Conservation (phyloP, 352 stramenopile genomes). For the Phytophthora syringae region DNA sequence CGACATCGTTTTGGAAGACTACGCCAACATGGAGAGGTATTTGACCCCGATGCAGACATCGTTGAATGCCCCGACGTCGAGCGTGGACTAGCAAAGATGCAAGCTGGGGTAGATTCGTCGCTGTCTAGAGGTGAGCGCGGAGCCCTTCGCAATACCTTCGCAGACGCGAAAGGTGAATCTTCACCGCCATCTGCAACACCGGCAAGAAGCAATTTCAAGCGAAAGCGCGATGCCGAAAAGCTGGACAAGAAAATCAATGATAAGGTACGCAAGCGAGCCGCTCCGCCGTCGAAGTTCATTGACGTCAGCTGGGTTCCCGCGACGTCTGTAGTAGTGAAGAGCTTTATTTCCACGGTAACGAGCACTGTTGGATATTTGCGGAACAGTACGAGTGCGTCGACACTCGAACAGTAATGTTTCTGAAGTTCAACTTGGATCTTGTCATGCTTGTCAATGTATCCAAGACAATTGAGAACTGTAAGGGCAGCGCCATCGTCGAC, state of each 20-base stretch:
- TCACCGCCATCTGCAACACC: neutral
- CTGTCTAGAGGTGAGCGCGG: too few relatives aligned
- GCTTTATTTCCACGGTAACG: slow-evolving; percentile 10
- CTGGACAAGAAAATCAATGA: slow-evolving; percentile 4
- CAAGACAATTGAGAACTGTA: too few relatives aligned
- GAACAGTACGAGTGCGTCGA: neutral
- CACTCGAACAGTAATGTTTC: neutral
- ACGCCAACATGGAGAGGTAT: neutral
- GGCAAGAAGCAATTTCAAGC: neutral
- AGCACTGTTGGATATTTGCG: slow-evolving; percentile 6
- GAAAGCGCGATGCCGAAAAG: neutral
- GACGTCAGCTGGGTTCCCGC: slow-evolving; percentile 8
- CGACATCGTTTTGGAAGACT: slow-evolving; percentile 5
- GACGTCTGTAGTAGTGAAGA: slow-evolving; percentile 6
- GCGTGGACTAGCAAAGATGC: too few relatives aligned
- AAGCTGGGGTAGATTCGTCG: too few relatives aligned
- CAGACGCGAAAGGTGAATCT: neutral
- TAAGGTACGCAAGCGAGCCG: neutral
- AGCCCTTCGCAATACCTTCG: too few relatives aligned
- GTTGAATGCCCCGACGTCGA: too few relatives aligned
- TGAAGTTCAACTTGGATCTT: too few relatives aligned
- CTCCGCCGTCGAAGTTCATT: slow-evolving; percentile 7
- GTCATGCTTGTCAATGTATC: too few relatives aligned
- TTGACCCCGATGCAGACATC: too few relatives aligned
- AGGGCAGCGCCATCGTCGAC: too few relatives aligned